Conservation (phyloP, 2,329 filamentous ascomycete species). For the Phyllosticta citribraziliensis region DNA sequence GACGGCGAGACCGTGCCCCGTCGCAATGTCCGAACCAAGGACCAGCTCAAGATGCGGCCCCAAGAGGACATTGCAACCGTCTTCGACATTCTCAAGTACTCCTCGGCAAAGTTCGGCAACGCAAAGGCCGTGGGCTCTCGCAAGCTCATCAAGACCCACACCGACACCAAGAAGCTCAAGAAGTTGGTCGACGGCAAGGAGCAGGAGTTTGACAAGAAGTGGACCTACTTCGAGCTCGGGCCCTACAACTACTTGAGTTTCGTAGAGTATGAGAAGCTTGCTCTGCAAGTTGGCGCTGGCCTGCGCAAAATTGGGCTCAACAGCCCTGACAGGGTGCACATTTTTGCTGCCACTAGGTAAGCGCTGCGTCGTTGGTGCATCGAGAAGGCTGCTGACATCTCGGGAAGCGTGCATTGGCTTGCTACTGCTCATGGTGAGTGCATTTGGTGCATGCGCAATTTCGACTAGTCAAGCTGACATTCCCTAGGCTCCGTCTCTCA, state of each 20-base stretch:
- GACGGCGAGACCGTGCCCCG: slow-evolving; percentile 78
- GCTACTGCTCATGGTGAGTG: slow-evolving; percentile 60
- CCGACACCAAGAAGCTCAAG: slow-evolving; percentile 80
- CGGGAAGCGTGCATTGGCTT: slow-evolving; percentile 65
- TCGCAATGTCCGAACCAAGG: slow-evolving; percentile 60
- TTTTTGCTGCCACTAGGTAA: slow-evolving; percentile 69
- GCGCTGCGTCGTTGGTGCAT: slow-evolving; percentile 14
- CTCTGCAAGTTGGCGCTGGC: slow-evolving; percentile 60
- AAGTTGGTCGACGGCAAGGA: slow-evolving; percentile 77
- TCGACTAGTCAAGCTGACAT: neutral
- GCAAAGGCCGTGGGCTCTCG: slow-evolving; percentile 53
- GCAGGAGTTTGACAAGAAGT: slow-evolving; percentile 77
- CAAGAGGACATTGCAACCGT: slow-evolving; percentile 63
- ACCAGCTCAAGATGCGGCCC: slow-evolving; percentile 58
- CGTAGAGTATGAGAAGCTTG: slow-evolving; percentile 63
- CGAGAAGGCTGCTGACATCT: slow-evolving; percentile 3
- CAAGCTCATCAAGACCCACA: slow-evolving; percentile 65
- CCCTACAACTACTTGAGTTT: slow-evolving; percentile 69
- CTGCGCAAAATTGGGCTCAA: slow-evolving; percentile 64
- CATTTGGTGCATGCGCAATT: neutral
- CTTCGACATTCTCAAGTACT: slow-evolving; percentile 66
- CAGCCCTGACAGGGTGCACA: slow-evolving; percentile 59
- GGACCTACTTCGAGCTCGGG: slow-evolving; percentile 80
- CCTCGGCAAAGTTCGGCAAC: slow-evolving; percentile 48
- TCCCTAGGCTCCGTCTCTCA: slow-evolving; percentile 58